A percentile compares a stretch with the other conserved stretches of the same genome.
Evolutionary conservation across 1,284 basidiomycete species (phyloP).

Genomic region (Irpex sp.): DNA sequence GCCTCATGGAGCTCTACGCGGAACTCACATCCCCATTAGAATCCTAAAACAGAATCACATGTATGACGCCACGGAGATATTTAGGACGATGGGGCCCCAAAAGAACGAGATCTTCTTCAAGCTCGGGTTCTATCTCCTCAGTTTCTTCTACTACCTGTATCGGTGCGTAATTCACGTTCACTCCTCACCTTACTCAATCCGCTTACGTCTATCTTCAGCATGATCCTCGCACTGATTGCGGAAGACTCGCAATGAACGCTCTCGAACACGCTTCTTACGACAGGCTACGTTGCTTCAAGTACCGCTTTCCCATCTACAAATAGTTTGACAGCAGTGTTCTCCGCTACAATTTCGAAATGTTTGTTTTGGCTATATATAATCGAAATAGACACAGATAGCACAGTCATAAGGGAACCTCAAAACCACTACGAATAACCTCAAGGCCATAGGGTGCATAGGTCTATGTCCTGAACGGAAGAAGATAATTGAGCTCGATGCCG

Average conservation of each 20-base stretch:
- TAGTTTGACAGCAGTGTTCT: neutral
- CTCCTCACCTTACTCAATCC: neutral
- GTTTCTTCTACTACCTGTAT: conserved; percentile 97
- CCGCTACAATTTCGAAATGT: neutral
- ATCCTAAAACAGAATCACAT: conserved; percentile 93
- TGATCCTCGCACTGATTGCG: conserved; percentile 33
- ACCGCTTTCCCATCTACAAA: neutral
- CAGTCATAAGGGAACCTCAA: neutral
- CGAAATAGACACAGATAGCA: neutral
- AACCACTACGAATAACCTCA: too few species aligned
- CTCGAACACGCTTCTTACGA: neutral
- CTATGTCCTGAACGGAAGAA: too few species aligned
- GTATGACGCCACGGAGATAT: conserved; percentile 99
- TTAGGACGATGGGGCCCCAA: conserved; percentile 91
- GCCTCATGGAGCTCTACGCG: neutral
- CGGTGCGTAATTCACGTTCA: conserved; percentile 50
- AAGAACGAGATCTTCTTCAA: conserved; percentile 98
- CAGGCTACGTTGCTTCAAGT: neutral
- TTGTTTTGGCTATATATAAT: neutral
- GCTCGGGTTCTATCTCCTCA: conserved; percentile 91
- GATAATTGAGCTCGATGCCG: too few species aligned
- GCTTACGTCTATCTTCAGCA: conserved; percentile 17
- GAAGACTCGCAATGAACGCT: conserved; percentile 15
- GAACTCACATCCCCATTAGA: conserved; percentile 40
- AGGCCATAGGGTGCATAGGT: too few species aligned